Base-by-base conservation (phyloP, 306 rosid species). In the Vachellia collinsii region DNA sequence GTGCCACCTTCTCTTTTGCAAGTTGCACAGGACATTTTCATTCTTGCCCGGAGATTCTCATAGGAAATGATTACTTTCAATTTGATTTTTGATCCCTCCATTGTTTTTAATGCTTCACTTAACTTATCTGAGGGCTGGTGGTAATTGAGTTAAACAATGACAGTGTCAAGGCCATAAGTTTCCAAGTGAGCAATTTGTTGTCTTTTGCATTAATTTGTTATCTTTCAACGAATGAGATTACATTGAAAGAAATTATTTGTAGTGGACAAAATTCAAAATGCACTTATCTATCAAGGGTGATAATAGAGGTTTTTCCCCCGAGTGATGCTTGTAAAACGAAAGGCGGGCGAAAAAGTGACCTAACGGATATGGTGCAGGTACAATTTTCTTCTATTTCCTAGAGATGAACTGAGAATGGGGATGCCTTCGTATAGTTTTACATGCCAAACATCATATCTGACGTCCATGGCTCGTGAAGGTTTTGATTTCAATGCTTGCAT, bases 341-440 rank as follows among this genome's bases (percentile, higher is more conserved):
- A 20, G 74, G 53, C 9, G 74, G 17, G 59, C 66, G 37, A 4
- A 10, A 29, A 75, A 7, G 17, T 75, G 71, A 67, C 11, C n/a
- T 58, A 58, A 46, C 48, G 78, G 70, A 14, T 69, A 74, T 75
- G 88, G 51, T 86, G 88, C 86, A 94, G 99, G 74, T 94, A 89
- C 85, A 94, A 94, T 81, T 93, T 90, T 77, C 77, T 90, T 23
- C 81, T 94, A 90, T 94, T 88, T 77, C 99, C 99, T 23, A 83
- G 97, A 83, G 99, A 94, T 82, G 97, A 94, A 12, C 82, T 89
- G 86, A 92, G 82, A 51, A 29, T 88, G 69, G 97, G 99, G 63
- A 90, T 94, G 92, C 99, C 99, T 1, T 74, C 92, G 73, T 94
- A 94, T 72, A 90, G 93, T 77, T 94, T 94, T 85, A 90, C 90